These are phyloP conservation scores for Podosphaera xanthii DNA, from an alignment of 2,329 filamentous ascomycete genomes.

Conservation along the genomic window DNA sequence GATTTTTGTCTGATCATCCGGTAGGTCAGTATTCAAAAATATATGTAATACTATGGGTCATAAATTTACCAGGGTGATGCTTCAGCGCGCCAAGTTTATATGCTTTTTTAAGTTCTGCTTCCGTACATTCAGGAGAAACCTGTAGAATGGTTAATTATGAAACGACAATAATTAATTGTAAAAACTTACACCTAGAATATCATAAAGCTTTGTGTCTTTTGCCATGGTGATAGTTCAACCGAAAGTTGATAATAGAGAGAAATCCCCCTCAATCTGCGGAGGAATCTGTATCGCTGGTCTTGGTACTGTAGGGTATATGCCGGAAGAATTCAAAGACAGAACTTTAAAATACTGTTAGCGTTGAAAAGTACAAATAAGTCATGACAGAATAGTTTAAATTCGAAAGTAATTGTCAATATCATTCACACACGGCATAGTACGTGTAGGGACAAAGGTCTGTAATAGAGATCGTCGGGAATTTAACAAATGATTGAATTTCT, in stretches of 20 bases:
- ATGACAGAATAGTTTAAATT: background rate
- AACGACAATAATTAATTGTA: background rate
- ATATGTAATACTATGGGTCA: conserved; percentile 2
- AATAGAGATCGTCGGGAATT: background rate
- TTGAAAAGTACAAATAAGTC: background rate
- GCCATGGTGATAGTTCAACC: conserved; percentile 30
- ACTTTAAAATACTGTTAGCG: background rate
- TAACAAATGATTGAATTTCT: background rate
- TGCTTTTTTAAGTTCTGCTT: conserved; percentile 74
- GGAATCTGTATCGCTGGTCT: too few species aligned
- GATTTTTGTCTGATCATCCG: conserved; percentile 60
- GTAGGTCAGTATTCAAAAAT: conserved; percentile 5
- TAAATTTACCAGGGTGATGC: conserved; percentile 52
- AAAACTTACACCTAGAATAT: conserved; percentile 45
- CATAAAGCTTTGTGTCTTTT: conserved; percentile 61
- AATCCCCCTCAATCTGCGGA: background rate
- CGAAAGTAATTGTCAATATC: background rate
- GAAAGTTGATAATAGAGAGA: background rate
- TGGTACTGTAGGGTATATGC: background rate
- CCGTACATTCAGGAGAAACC: conserved; percentile 59
- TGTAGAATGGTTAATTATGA: conserved; percentile 18
- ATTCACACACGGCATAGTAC: too few species aligned
- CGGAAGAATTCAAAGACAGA: too few species aligned
- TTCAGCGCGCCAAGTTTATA: conserved; percentile 70
- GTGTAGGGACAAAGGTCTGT: too few species aligned